Percentiles rank a stretch among this genome's conserved stretches.
phyloP scores from a whole-genome alignment of 148 eudicot species.

The Arbutus unedo region DNA sequence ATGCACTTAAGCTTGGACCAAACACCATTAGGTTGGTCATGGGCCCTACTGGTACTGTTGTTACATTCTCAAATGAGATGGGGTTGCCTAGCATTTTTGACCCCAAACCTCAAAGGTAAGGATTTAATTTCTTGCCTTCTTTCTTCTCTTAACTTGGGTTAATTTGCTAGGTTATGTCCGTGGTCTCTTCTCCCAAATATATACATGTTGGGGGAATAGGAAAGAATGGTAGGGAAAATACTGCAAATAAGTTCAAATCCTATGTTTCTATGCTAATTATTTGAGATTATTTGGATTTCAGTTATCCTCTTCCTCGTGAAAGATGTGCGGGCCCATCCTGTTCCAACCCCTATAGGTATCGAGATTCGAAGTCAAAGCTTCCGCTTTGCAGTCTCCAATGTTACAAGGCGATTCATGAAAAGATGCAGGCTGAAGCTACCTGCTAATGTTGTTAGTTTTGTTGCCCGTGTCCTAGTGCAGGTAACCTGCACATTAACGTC shows the following conservation, averaged over 20 bases:
- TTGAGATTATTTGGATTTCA: constrained; percentile 27
- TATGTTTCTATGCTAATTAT: background rate
- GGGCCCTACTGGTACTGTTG: constrained; percentile 69
- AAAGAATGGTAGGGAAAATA: background rate
- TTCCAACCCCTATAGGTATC: constrained; percentile 70
- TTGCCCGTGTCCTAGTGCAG: background rate
- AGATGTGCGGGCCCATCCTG: constrained; percentile 79
- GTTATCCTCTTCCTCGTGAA: constrained; percentile 89
- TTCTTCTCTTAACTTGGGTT: background rate
- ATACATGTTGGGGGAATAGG: background rate
- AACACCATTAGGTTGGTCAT: constrained; percentile 59
- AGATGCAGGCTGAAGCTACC: constrained; percentile 32
- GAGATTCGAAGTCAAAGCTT: constrained; percentile 82
- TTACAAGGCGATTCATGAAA: constrained; percentile 75
- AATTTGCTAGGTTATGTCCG: background rate
- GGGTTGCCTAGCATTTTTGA: constrained; percentile 67
- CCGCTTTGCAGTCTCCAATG: constrained; percentile 90
- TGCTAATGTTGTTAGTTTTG: constrained; percentile 23
- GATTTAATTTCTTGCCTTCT: background rate
- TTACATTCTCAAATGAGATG: constrained; percentile 67
- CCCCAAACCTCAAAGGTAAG: constrained; percentile 55
- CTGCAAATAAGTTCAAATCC: background rate
- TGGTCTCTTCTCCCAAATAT: background rate
- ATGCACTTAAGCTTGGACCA: constrained; percentile 50
- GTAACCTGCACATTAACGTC: constrained; percentile 1